phyloP scores from a whole-genome alignment of 805 yeast genomes.

The Blastobotrys peoriensis region DNA sequence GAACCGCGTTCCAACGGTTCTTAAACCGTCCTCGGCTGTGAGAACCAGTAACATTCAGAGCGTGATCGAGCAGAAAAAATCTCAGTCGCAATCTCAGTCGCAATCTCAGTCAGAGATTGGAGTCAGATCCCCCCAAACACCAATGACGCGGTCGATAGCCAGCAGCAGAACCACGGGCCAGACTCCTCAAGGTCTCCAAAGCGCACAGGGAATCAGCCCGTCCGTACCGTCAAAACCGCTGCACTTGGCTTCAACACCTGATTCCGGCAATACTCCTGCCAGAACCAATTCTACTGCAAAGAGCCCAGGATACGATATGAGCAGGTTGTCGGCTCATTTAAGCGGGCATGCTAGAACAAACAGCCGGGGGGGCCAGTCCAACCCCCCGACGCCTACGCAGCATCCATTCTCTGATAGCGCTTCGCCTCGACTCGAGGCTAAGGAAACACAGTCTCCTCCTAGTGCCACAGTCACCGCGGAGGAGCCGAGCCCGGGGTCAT shows the following conservation, averaged over 20 bases:
- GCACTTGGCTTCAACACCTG: too few species aligned
- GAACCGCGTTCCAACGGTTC: neutral
- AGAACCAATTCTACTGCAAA: neutral
- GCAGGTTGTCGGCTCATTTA: neutral
- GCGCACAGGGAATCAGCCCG: too few species aligned
- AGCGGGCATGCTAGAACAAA: neutral
- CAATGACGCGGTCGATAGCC: too few species aligned
- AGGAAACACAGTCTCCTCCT: too few species aligned
- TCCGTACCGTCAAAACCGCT: too few species aligned
- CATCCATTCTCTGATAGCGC: neutral
- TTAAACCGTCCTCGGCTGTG: neutral
- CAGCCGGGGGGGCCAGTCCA: neutral
- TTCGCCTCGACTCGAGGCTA: neutral
- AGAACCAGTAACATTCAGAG: neutral
- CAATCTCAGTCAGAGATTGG: too few species aligned
- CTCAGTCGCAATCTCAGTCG: too few species aligned
- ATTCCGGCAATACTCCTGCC: too few species aligned
- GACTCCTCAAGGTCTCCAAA: too few species aligned
- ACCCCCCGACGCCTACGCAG: neutral
- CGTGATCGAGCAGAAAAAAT: neutral
- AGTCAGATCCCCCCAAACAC: neutral
- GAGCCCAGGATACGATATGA: neutral
- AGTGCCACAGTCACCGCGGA: too few species aligned
- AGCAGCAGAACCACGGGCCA: too few species aligned
- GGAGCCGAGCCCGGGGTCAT: neutral